Evolutionary conservation across 164 flowering plant genomes (phyloP).

Genomic region (Piper betle): DNA sequence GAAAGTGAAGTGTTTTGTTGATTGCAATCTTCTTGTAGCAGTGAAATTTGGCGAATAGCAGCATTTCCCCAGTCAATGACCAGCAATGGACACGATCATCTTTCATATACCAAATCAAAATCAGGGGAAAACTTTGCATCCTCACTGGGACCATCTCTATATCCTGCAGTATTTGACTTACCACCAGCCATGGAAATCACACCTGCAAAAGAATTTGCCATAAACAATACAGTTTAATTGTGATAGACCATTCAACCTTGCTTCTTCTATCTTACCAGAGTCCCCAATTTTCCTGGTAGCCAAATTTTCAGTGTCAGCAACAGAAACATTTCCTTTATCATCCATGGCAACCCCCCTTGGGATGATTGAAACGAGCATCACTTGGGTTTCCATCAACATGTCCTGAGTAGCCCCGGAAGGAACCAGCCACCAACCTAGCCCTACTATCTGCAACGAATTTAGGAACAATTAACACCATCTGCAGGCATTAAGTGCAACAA

Average conservation of each 20-base stretch:
- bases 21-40: slow-evolving; percentile 79
- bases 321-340: slow-evolving; percentile 89
- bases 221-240: not conserved
- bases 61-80: slow-evolving; percentile 98
- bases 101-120: slow-evolving; percentile 82
- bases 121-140: slow-evolving; percentile 89
- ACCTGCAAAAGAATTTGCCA: slow-evolving; percentile 29
- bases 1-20: slow-evolving; percentile 53
- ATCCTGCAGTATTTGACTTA: slow-evolving; percentile 84
- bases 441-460: slow-evolving; percentile 68
- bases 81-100: slow-evolving; percentile 72
- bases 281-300: slow-evolving; percentile 95
- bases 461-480: not conserved
- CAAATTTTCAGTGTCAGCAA: slow-evolving; percentile 81
- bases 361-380: slow-evolving; percentile 91
- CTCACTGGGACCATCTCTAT: slow-evolving; percentile 94
- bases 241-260: not conserved
- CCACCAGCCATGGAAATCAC: slow-evolving; percentile 99
- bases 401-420: slow-evolving; percentile 84
- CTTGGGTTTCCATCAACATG: slow-evolving; percentile 95
- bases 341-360: slow-evolving; percentile 92
- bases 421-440: slow-evolving; percentile 93
- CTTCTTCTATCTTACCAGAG: slow-evolving; percentile 33
- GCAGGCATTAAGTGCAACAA: not conserved
- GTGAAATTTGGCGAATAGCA: slow-evolving; percentile 89